Percentiles rank a stretch among this genome's conserved stretches.
Evolutionary conservation across 176 grass and related monocot species (phyloP).

Genomic region (Carex cristatella): DNA sequence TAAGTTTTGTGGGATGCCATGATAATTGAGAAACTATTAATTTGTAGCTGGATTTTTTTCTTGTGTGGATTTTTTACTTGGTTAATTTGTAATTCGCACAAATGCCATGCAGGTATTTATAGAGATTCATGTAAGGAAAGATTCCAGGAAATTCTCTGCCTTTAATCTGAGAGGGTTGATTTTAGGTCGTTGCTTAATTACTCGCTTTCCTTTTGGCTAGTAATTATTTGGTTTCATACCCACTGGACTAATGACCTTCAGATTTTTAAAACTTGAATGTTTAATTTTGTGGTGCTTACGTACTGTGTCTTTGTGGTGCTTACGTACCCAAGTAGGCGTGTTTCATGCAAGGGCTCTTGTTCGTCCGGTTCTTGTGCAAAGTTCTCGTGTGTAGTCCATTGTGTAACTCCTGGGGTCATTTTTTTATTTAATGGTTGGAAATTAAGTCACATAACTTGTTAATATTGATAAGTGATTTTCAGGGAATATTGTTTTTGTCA

Average conservation of each 20-base stretch:
- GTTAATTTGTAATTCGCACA: not conserved
- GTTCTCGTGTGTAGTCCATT: not conserved
- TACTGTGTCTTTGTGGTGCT: not conserved
- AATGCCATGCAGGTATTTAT: slow-evolving; percentile 8
- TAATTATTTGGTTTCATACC: not conserved
- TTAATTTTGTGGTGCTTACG: not conserved
- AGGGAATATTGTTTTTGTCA: too few species aligned
- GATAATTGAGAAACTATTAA: not conserved
- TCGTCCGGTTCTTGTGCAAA: not conserved
- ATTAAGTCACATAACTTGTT: too few species aligned
- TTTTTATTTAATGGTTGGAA: too few species aligned
- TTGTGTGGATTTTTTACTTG: not conserved
- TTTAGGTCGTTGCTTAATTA: not conserved
- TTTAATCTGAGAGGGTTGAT: slow-evolving; percentile 3
- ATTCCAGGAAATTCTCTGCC: not conserved
- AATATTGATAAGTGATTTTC: too few species aligned
- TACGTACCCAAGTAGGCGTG: not conserved
- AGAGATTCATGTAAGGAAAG: not conserved
- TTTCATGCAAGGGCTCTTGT: not conserved
- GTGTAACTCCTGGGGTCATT: not conserved
- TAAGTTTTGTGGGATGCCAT: slow-evolving; percentile 13
- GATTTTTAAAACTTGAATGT: not conserved
- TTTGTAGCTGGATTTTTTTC: not conserved
- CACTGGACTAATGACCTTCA: not conserved
- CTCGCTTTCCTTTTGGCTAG: not conserved